A percentile compares a stretch with the other conserved stretches of the same genome.
phyloP scores from a whole-genome alignment of 495 filamentous ascomycete genomes.

The Amphirosellinia nigrospora region DNA sequence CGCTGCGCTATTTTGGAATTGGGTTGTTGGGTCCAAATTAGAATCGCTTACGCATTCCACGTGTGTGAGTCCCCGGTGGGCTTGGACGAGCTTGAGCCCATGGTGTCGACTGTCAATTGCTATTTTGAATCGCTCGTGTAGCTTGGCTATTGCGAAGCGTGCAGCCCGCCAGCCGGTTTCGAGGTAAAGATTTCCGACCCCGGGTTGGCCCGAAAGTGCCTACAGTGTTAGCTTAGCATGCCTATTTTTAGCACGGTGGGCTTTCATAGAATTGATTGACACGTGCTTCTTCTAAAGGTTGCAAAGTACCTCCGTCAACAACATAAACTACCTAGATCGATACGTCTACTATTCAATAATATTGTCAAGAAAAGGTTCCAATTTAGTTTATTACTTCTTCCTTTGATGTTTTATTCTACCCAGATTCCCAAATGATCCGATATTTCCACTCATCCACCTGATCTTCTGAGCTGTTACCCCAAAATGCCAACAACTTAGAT shows the following conservation, averaged over 20 bases:
- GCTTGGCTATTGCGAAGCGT: slow-evolving; percentile 24
- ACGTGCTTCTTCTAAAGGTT: not conserved
- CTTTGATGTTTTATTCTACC: not conserved
- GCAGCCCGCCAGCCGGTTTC: slow-evolving; percentile 24
- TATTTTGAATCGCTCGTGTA: slow-evolving; percentile 15
- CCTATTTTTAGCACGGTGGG: not conserved
- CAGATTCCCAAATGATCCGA: not conserved
- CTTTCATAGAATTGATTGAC: not conserved
- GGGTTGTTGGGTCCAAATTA: not conserved
- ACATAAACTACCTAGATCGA: not conserved
- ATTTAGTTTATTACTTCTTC: not conserved
- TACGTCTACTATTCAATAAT: not conserved
- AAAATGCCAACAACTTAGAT: not conserved
- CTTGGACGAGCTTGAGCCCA: slow-evolving; percentile 60
- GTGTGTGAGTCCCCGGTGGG: slow-evolving; percentile 50
- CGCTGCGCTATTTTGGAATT: not conserved
- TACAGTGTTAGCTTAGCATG: not conserved
- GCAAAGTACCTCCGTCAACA: not conserved
- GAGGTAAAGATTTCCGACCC: slow-evolving; percentile 32
- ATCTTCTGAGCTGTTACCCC: not conserved
- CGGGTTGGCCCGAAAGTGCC: slow-evolving; percentile 26
- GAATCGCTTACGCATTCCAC: slow-evolving; percentile 54
- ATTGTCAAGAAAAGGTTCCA: not conserved
- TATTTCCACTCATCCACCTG: not conserved
- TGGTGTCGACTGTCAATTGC: slow-evolving; percentile 37